Conservation (phyloP, 805 yeast species). For the Debaryomyces prosopidis region DNA sequence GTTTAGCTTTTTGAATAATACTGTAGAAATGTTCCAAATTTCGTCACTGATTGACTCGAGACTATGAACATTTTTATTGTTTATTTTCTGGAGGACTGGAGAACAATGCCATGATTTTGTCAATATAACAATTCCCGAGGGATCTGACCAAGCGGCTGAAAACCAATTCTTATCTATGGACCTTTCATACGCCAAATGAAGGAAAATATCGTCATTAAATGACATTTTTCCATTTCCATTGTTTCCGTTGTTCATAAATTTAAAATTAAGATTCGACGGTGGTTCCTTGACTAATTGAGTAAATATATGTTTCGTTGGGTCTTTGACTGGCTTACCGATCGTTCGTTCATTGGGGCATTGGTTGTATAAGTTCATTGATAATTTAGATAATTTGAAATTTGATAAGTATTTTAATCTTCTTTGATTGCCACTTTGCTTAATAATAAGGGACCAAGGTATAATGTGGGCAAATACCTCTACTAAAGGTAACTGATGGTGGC, state of each 20-base stretch:
- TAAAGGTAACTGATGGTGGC: constrained; percentile 40
- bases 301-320: constrained; percentile 16
- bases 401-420: constrained; percentile 27
- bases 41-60: constrained; percentile 58
- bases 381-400: constrained; percentile 36
- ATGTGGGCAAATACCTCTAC: constrained; percentile 39
- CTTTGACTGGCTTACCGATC: constrained; percentile 12
- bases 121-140: constrained; percentile 63
- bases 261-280: constrained; percentile 37
- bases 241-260: constrained; percentile 24
- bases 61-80: constrained; percentile 20
- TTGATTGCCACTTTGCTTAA: constrained; percentile 18
- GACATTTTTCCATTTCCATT: constrained; percentile 15
- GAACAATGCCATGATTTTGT: constrained; percentile 64
- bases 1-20: constrained; percentile 38
- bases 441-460: constrained; percentile 28
- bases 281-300: constrained; percentile 39
- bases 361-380: constrained; percentile 60
- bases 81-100: constrained; percentile 5
- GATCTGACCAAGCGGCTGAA: constrained; percentile 87
- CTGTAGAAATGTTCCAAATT: constrained; percentile 61
- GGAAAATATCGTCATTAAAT: constrained; percentile 64
- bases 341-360: constrained; percentile 42
- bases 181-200: constrained; percentile 85
- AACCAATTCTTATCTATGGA: constrained; percentile 83